phyloP scores from a whole-genome alignment of 108 stramenopile species.

The Aurantiochytrium sp. region DNA sequence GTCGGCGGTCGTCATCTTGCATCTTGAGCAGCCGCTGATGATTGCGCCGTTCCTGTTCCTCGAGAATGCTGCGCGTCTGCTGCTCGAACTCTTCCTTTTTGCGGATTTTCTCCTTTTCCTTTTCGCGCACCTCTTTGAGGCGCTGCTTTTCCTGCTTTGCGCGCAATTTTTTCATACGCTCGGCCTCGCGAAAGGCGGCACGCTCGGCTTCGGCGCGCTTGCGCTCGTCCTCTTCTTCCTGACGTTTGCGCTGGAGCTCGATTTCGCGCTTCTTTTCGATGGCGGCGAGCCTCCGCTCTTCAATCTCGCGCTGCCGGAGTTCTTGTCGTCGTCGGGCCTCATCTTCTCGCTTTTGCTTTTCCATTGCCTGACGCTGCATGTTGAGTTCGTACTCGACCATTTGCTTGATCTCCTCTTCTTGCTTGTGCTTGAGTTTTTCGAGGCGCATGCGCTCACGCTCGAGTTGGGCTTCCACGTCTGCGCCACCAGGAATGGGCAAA shows the following conservation, averaged over 20 bases:
- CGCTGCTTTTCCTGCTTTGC: conserved; percentile 26
- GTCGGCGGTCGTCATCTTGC: conserved; percentile 36
- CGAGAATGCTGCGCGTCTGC: conserved; percentile 19
- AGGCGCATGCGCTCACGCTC: neutral
- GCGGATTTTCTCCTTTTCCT: conserved; percentile 39
- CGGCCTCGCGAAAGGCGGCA: neutral
- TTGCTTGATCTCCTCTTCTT: conserved; percentile 20
- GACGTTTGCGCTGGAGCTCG: conserved; percentile 26
- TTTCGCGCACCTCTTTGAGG: conserved; percentile 32
- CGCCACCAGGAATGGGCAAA: neutral
- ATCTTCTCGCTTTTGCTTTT: conserved; percentile 15
- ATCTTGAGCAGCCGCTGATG: conserved; percentile 38
- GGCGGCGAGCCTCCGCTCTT: conserved; percentile 38
- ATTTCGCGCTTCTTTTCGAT: conserved; percentile 28
- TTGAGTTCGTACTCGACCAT: neutral
- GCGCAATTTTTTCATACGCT: conserved; percentile 25
- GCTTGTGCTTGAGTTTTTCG: conserved; percentile 12
- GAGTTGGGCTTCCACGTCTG: neutral
- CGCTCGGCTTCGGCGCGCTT: conserved; percentile 21
- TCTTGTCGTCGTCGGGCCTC: neutral
- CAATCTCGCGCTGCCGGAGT: neutral
- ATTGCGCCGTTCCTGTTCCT: conserved; percentile 41
- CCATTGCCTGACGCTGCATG: neutral
- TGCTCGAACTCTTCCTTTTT: conserved; percentile 34
- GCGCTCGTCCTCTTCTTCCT: conserved; percentile 17